These are phyloP conservation scores for Dothistroma pini DNA, from an alignment of 2,329 filamentous ascomycete genomes.

Conservation along the genomic window DNA sequence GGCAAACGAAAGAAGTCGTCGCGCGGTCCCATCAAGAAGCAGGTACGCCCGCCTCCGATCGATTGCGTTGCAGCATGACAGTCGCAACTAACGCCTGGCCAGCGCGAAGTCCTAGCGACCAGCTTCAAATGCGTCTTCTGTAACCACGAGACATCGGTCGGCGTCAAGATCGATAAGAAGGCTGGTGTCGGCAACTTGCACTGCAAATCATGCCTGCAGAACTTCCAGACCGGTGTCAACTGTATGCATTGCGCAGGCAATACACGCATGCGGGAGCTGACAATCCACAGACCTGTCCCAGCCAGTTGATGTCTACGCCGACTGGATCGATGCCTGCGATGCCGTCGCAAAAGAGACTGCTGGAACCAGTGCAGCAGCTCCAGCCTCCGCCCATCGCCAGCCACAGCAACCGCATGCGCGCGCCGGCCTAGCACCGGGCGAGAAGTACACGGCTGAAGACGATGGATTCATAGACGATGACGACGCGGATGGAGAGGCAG, in stretches of 20 bases:
- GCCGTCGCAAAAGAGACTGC: constrained; percentile 61
- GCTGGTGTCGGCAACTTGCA: constrained; percentile 76
- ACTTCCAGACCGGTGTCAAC: constrained; percentile 89
- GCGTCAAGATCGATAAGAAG: constrained; percentile 92
- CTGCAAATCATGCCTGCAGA: constrained; percentile 91
- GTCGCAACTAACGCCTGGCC: constrained; percentile 9
- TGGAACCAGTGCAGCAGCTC: constrained; percentile 19
- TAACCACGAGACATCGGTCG: constrained; percentile 92
- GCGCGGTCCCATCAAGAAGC: constrained; percentile 74
- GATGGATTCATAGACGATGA: constrained; percentile 37
- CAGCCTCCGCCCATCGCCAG: constrained; percentile 7
- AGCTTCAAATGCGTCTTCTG: constrained; percentile 98
- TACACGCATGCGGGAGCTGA: constrained; percentile 6
- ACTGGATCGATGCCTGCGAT: constrained; percentile 96
- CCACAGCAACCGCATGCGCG: constrained; percentile 16
- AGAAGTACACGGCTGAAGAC: constrained; percentile 31
- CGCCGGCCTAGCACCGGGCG: constrained; percentile 26
- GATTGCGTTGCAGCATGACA: background rate
- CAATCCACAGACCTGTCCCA: constrained; percentile 71
- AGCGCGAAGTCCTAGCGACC: constrained; percentile 66
- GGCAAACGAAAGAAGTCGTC: constrained; percentile 91
- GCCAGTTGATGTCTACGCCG: constrained; percentile 91
- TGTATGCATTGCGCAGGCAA: constrained; percentile 53
- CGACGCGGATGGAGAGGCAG: constrained; percentile 33
- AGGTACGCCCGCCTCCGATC: constrained; percentile 50